A percentile compares a stretch with the other conserved stretches of the same genome.
phyloP scores from a whole-genome alignment of 495 filamentous ascomycete genomes.

The Sabuloglossum arenarium region DNA sequence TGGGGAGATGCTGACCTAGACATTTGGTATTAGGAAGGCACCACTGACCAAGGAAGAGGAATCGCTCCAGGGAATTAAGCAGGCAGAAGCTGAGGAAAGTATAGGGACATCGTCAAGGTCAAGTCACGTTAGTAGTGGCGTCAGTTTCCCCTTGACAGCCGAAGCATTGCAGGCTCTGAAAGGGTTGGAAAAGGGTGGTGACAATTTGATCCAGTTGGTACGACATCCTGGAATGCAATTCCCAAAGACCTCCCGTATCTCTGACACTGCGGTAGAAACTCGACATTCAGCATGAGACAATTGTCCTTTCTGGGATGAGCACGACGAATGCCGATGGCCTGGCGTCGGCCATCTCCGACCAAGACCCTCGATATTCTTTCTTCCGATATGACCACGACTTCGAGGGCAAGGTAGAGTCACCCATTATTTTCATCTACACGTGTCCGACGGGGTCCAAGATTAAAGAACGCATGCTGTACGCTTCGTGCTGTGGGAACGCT shows the following conservation, averaged over 20 bases:
- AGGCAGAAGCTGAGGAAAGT: conserved; percentile 60
- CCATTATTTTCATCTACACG: conserved; percentile 84
- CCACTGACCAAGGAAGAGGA: conserved; percentile 81
- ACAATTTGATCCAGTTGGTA: conserved; percentile 63
- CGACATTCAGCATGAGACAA: conserved; percentile 56
- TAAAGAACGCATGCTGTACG: conserved; percentile 90
- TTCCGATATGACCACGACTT: conserved; percentile 44
- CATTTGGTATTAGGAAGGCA: conserved; percentile 21
- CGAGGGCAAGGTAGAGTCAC: conserved; percentile 32
- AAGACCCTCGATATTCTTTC: conserved; percentile 77
- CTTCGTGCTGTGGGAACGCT: conserved; percentile 55
- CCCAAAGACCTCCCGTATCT: neutral
- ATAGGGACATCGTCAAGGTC: conserved; percentile 40
- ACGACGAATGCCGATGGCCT: conserved; percentile 14
- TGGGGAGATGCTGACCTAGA: neutral
- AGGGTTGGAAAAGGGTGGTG: conserved; percentile 30
- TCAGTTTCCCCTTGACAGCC: conserved; percentile 44
- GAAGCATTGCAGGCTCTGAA: conserved; percentile 45
- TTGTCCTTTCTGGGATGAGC: conserved; percentile 37
- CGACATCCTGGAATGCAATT: conserved; percentile 11
- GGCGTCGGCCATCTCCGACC: conserved; percentile 42
- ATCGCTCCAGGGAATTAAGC: conserved; percentile 50
- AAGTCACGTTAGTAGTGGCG: conserved; percentile 31
- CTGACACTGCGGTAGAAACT: conserved; percentile 27
- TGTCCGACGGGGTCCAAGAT: conserved; percentile 64